Base-by-base conservation (phyloP, 306 rosid species). In the Urtica urens region DNA sequence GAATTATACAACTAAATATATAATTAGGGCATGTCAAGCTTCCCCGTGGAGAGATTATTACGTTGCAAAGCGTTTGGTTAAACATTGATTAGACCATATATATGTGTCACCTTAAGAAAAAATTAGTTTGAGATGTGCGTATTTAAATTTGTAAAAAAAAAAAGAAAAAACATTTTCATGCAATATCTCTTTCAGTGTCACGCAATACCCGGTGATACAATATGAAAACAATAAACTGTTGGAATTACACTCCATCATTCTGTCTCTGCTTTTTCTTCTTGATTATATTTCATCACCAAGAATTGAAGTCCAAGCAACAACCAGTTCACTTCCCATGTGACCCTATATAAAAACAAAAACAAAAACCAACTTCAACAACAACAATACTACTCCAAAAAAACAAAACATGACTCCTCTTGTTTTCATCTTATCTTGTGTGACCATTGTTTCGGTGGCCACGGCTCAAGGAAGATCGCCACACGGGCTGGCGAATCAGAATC, bases 401-500 rank as follows among this genome's bases (percentile, higher is more conserved):
- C 26, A 55, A 38, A 49, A 34, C 31, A 48, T 10, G 57, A 51
- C 57, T 45, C 57, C 71, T 49, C 53, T 73, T 46, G 31, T 69
- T 25, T 55, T 80, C 65, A 38, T 72, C 39, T 54, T 82, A 46
- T 23, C 77, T 49, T 67, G 73, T 31, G 54, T 73, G 12, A 23
- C 79, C 3, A 9, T 49, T 10, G 38, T 81, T 48, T 62, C 78
- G 18, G 12, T 72, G 3, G 78, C 67, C 16, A 40, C 3, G 44
- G 77, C 78, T 46, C 83, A 82, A 51, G 96, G 79, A 34, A 78
- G 99, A 82, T 74, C 95, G 3, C 93, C 96, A 1, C 99, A 86
- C 41, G 96, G 99, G 14, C 63, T 92, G 23, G 79, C 67, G 23
- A 44, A 71, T 21, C 83, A 73, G 59, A 58, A 49, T 13, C 93